Evolutionary conservation across 2,329 filamentous ascomycete species (phyloP), one percentile per base, ranked within the genome.

Genomic region (Fusarium globosum): DNA sequence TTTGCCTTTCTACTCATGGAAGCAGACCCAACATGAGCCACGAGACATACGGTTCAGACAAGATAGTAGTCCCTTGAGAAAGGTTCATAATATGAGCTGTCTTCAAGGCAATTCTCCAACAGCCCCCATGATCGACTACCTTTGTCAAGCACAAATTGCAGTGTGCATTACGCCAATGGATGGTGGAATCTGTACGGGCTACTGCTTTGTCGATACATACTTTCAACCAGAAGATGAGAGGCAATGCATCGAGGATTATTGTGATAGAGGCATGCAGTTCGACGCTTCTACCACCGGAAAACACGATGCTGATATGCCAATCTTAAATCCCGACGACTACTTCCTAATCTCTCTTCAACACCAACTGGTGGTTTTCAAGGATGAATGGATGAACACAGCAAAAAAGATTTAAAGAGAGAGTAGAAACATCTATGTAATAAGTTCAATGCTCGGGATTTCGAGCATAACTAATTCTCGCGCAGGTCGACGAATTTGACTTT

Each of bases 141-240:
- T 75, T 1, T 69, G 61, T 4, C 28, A 72, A 45, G 71, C 43
- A 3, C 72, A 74, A 15, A 30, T 53, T 1, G 71, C 72, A 4
- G 49, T 74, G 4, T 35, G 67, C 1, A 28, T 74, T 14, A 14
- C 48, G 0, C 58, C 45, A 0, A 60, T 65, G 0, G 15, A 35
- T 9, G 4, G 13, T 1, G 8, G n/a, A 0, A 10, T 61, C 4
- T 74, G 68, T 62, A 60, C 65, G 0, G 72, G 57, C 2, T 72
- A 56, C 14, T 69, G 65, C 5, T 51, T 74, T 13, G 26, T 52
- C 1, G 71, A 74, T 6, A 74, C 61, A 3, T 74, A 68, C 8
- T 65, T 55, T 0, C 41, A 65, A 2, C 0, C 30, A 3, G 7
- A 36, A 8, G 7, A 33, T 2, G 36, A 12, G 2, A 46, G 16